Evolutionary conservation across 139 green algal genomes (phyloP), one percentile per base, ranked within the genome.

Genomic region (Gonium pectorale): DNA sequence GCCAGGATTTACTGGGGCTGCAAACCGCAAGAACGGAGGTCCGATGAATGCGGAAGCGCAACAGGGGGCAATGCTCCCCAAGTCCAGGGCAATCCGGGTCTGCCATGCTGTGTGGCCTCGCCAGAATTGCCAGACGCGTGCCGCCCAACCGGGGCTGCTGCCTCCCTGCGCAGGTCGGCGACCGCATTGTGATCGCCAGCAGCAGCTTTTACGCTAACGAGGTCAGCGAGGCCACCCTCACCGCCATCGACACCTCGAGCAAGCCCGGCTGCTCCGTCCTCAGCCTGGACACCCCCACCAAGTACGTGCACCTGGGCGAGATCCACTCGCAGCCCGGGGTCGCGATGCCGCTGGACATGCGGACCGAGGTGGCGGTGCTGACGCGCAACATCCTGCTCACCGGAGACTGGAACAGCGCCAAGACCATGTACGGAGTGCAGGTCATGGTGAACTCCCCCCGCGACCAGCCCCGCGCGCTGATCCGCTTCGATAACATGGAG

Each of bases 111-210:
- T n/a, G n/a, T n/a, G n/a, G n/a, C n/a, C n/a, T n/a, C n/a, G n/a
- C n/a, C n/a, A n/a, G n/a, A n/a, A n/a, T n/a, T n/a, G n/a, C n/a
- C n/a, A n/a, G n/a, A 27, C 21, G 15, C 15, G 31, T 27, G 26
- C 24, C 49, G 15, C 38, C 67, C 67, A 52, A 22, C 38, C 59
- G 51, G 43, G 27, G 24, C 38, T n/a, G n/a, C n/a, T n/a, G n/a
- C n/a, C n/a, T n/a, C n/a, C n/a, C n/a, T n/a, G n/a, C n/a, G 49
- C 31, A 79, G 70, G 59, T 67, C 19, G 91, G 91, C 33, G 90
- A 94, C 67, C 51, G 40, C 9, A 92, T 95, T 63, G 93, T 86
- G 41, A 88, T 95, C 43, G 90, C 91, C n/a, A 91, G 87, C 29
- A 91, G 79, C 72, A 86, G 69, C 44, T 90, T 89, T 56, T 86